phyloP scores from a whole-genome alignment of 1,284 basidiomycete genomes.

The Trichosporon sp. region DNA sequence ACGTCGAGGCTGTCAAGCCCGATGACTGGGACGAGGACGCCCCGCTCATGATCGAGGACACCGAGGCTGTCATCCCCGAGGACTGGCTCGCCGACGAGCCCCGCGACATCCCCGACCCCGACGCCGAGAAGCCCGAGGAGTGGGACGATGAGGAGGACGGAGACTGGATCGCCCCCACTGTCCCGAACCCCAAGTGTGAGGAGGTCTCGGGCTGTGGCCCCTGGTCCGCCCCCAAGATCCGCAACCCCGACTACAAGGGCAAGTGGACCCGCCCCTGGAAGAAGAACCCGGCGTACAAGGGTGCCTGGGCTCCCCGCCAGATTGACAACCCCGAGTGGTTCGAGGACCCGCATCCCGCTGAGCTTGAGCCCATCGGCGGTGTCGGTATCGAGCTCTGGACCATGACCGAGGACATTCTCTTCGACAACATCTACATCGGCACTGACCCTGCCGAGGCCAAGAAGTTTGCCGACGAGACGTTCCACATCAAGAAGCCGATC shows the following conservation, averaged over 20 bases:
- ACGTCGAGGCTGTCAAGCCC: constrained; percentile 85
- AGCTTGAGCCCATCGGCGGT: constrained; percentile 86
- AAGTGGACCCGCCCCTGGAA: constrained; percentile 93
- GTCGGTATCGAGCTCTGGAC: constrained; percentile 98
- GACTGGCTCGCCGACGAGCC: constrained; percentile 95
- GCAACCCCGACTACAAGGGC: constrained; percentile 92
- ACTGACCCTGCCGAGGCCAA: constrained; percentile 82
- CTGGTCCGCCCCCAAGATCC: constrained; percentile 83
- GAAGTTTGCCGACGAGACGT: constrained; percentile 77
- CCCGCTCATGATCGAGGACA: constrained; percentile 85
- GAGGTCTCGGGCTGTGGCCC: constrained; percentile 91
- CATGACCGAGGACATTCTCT: constrained; percentile 96
- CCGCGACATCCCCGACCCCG: constrained; percentile 80
- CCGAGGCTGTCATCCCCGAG: constrained; percentile 83
- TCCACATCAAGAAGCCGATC: constrained; percentile 69
- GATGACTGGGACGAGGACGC: constrained; percentile 96
- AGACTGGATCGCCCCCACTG: constrained; percentile 89
- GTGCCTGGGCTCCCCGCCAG: constrained; percentile 88
- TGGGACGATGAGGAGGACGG: constrained; percentile 99
- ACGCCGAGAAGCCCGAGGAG: constrained; percentile 95
- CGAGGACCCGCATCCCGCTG: constrained; percentile 82
- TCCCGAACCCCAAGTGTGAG: constrained; percentile 86
- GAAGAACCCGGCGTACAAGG: constrained; percentile 97
- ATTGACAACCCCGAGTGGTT: constrained; percentile 92
- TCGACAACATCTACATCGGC: constrained; percentile 88